These are phyloP conservation scores for Vinca minor DNA, from an alignment of 257 asterid genomes.

Conservation along the genomic window DNA sequence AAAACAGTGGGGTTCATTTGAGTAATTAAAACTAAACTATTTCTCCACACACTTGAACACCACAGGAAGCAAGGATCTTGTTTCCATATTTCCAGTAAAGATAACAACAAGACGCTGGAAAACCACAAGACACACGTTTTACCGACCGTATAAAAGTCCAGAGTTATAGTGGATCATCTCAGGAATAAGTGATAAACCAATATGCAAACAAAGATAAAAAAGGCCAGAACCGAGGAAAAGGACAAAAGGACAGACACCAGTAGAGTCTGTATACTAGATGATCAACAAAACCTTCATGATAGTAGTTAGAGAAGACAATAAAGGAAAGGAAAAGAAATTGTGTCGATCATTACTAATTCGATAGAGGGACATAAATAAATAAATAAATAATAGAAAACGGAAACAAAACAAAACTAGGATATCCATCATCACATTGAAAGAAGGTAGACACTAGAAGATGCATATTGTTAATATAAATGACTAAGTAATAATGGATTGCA, in stretches of 20 bases:
- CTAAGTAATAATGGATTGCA: background rate
- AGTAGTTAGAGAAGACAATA: background rate
- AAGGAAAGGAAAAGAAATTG: too few relatives aligned
- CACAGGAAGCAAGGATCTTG: background rate
- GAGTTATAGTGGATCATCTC: background rate
- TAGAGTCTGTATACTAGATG: background rate
- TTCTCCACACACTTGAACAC: background rate
- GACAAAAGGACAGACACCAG: background rate
- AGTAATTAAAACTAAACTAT: background rate
- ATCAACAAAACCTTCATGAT: background rate
- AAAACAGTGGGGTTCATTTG: background rate
- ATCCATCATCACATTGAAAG: background rate
- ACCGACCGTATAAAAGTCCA: background rate
- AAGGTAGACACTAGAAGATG: background rate
- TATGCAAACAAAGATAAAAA: background rate
- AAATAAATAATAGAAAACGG: too few relatives aligned
- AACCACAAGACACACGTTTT: background rate
- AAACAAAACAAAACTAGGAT: background rate
- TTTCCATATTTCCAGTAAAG: background rate
- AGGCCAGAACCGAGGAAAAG: background rate
- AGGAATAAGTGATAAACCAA: background rate
- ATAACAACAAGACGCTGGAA: background rate
- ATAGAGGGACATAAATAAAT: background rate
- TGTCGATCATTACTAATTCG: background rate
- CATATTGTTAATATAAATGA: background rate